Evolutionary conservation across 2,329 filamentous ascomycete genomes (phyloP).

Genomic region (Dothideomycetes sp.): DNA sequence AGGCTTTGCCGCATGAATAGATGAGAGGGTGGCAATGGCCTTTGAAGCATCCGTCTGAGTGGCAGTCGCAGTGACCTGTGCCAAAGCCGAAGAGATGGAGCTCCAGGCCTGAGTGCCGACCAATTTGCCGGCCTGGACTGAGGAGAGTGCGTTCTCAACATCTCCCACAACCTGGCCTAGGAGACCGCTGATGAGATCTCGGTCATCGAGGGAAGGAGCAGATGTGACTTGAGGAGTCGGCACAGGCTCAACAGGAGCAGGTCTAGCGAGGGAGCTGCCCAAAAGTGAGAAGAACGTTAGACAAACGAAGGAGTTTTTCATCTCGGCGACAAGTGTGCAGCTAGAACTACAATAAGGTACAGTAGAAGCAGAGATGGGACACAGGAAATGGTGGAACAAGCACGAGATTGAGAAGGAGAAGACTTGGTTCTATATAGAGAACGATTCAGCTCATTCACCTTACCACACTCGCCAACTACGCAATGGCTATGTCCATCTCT

Average conservation of each 20-base stretch:
- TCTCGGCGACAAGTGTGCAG: not conserved
- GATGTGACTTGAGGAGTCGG: slow-evolving; percentile 1
- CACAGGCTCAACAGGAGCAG: slow-evolving; percentile 11
- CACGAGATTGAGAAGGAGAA: too few species aligned
- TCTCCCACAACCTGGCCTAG: slow-evolving; percentile 4
- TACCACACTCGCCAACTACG: too few species aligned
- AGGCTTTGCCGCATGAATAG: slow-evolving; percentile 16
- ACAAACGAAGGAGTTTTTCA: slow-evolving; percentile 1
- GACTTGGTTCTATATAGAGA: too few species aligned
- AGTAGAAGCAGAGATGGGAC: too few species aligned
- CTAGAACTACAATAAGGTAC: too few species aligned
- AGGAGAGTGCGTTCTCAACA: slow-evolving; percentile 10
- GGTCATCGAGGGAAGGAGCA: slow-evolving; percentile 11
- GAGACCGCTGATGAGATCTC: slow-evolving; percentile 13
- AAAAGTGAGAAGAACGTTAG: slow-evolving; percentile 5
- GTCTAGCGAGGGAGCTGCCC: slow-evolving; percentile 8
- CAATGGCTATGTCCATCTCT: too few species aligned
- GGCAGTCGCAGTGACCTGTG: slow-evolving; percentile 20
- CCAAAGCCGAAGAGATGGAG: slow-evolving; percentile 14
- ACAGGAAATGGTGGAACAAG: too few species aligned
- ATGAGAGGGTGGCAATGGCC: slow-evolving; percentile 15
- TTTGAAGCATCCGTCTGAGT: slow-evolving; percentile 20
- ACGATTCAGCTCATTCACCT: too few species aligned
- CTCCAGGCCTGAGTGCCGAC: not conserved
- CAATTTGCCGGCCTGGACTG: slow-evolving; percentile 1